These are phyloP conservation scores for Avicennia marina DNA, from an alignment of 257 asterid genomes.

Conservation along the genomic window DNA sequence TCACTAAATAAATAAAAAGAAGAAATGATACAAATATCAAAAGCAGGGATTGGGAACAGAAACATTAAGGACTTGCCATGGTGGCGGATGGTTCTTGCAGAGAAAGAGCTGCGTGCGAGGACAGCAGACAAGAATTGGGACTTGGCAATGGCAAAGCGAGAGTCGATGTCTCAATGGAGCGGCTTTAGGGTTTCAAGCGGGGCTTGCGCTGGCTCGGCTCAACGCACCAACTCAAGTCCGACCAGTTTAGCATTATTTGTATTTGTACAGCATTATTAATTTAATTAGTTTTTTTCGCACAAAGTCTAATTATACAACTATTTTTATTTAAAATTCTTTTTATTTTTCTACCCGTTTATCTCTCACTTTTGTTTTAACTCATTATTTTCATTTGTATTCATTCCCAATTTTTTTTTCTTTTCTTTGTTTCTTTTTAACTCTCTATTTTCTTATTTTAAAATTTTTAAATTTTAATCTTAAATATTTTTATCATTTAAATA, in stretches of 20 bases:
- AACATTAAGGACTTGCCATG: constrained; percentile 16
- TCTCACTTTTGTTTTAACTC: no score
- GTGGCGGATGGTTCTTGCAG: background rate
- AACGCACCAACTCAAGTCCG: background rate
- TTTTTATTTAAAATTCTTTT: no score
- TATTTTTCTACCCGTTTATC: no score
- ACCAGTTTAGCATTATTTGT: background rate
- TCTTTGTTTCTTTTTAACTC: no score
- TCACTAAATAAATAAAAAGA: background rate
- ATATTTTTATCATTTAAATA: no score
- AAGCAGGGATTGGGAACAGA: background rate
- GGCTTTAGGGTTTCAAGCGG: constrained; percentile 8
- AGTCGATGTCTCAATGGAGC: background rate
- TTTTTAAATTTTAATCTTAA: no score
- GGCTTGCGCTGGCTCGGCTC: no score
- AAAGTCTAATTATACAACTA: no score
- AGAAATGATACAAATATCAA: background rate
- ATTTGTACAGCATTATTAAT: background rate
- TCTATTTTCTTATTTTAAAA: no score
- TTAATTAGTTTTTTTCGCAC: background rate
- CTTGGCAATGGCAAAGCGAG: background rate
- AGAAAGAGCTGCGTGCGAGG: background rate
- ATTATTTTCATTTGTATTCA: no score
- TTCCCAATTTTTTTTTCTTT: no score
- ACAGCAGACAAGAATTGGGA: background rate